Evolutionary conservation across 495 filamentous ascomycete genomes (phyloP).

Genomic region (Poronia punctata): DNA sequence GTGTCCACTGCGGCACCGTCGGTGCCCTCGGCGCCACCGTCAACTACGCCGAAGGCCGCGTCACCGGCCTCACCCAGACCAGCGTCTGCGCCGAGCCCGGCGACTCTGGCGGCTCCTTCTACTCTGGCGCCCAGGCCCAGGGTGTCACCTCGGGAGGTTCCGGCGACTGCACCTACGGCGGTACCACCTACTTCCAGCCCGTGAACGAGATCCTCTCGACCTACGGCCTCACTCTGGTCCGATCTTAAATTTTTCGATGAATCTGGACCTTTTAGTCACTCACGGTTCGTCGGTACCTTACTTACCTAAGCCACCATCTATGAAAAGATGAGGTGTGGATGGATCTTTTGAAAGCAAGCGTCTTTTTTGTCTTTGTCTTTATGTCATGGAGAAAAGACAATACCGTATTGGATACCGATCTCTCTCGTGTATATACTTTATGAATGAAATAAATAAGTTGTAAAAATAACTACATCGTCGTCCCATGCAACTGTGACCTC

Average conservation of each 20-base stretch:
- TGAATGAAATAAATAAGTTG: too few relatives aligned
- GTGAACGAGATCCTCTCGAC: constrained; percentile 24
- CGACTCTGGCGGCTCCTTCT: constrained; percentile 19
- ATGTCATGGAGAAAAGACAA: too few relatives aligned
- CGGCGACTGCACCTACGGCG: constrained; percentile 18
- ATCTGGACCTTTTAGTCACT: not conserved
- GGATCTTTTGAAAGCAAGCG: too few relatives aligned
- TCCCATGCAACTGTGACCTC: too few relatives aligned
- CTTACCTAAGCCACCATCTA: too few relatives aligned
- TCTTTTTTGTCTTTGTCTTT: too few relatives aligned
- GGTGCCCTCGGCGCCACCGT: constrained; percentile 18
- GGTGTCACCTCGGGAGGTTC: constrained; percentile 23
- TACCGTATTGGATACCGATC: too few relatives aligned
- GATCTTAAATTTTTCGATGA: constrained; percentile 4
- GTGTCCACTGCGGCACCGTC: constrained; percentile 20
- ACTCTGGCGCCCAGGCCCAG: constrained; percentile 21
- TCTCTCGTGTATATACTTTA: too few relatives aligned
- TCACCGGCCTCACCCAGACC: constrained; percentile 22
- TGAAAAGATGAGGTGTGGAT: too few relatives aligned
- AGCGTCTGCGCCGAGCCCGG: constrained; percentile 22
- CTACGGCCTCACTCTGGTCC: constrained; percentile 22
- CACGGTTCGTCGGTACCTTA: too few relatives aligned
- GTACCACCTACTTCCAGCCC: constrained; percentile 23
- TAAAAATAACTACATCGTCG: too few relatives aligned
- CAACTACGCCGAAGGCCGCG: constrained; percentile 20